Evolutionary conservation across 2,329 filamentous ascomycete genomes (phyloP), one percentile per base, ranked within the genome.

Genomic region (Clarireedia hainanense): DNA sequence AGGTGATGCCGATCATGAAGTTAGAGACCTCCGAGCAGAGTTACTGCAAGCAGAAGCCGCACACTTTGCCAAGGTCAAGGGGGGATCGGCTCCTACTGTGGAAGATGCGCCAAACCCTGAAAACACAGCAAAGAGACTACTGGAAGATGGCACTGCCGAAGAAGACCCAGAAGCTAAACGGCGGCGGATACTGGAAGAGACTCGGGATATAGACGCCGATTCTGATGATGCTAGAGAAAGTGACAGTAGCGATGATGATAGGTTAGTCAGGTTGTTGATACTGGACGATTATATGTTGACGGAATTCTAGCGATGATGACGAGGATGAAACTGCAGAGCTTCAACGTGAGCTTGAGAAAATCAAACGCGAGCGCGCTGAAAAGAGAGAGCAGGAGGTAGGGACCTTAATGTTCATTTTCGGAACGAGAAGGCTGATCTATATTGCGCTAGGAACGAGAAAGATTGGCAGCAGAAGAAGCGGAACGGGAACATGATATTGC

Each of bases 311-410:
- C 61, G 83, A 85, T 48, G 81, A 86, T 48, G 83, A 88, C 52
- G 87, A 91, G 63, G 90, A 95, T 63, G 89, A 92, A 65, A 87
- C 89, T 5, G 91, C 90, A 0, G 90, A 95, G 69, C 75, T 99
- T 61, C 89, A 95, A 80, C 82, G 92, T 45, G 94, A 99, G 70
- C 74, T 99, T 47, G 92, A 95, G 68, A 94, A 95, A 70, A 96
- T 99, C 70, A 89, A 95, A 70, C 84, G 84, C 60, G 91, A 96
- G 71, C 78, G 90, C 52, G 86, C 87, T 2, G 68, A 88, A 69
- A 86, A 89, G 69, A 85, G 87, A 57, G 88, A 94, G 61, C 83
- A 83, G 69, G 88, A 89, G 72, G 80, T 82, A 3, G 9, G 30
- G 26, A 24, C 7, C 17, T 24, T 30, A 3, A 42, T 20, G 39